Conservation (phyloP, 73 alveolate species). For the Breviolum minutum region DNA sequence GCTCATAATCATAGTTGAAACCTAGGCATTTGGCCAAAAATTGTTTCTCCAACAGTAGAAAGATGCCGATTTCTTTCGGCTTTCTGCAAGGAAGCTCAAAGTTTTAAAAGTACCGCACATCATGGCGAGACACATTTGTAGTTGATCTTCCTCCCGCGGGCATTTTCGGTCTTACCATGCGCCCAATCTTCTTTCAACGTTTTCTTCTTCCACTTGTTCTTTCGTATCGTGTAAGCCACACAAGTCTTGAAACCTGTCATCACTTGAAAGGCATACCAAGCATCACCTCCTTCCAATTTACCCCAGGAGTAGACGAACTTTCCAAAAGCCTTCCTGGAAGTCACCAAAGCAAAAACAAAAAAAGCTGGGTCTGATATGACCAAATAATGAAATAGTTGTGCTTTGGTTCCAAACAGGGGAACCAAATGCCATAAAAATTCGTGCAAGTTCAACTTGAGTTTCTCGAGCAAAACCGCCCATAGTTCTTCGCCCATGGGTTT, state of each 20-base stretch:
- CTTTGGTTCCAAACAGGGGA: not conserved
- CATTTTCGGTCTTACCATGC: constrained; percentile 37
- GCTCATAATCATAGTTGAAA: not conserved
- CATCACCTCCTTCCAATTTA: not conserved
- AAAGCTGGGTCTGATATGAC: too few relatives aligned
- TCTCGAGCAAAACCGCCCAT: constrained; percentile 58
- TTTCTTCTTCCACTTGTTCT: constrained; percentile 17
- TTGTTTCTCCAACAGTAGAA: too few relatives aligned
- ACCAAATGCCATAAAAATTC: not conserved
- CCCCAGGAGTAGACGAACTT: constrained; percentile 49
- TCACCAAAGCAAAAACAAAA: too few relatives aligned
- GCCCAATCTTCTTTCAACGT: constrained; percentile 56
- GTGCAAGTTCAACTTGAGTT: not conserved
- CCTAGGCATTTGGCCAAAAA: too few relatives aligned
- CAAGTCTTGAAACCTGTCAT: not conserved
- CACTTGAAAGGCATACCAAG: constrained; percentile 38
- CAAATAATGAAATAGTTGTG: not conserved
- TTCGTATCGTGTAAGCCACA: not conserved
- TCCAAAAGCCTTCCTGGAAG: constrained; percentile 38
- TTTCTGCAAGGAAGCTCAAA: too few relatives aligned
- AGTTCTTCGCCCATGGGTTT: constrained; percentile 48
- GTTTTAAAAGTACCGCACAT: too few relatives aligned
- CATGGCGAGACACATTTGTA: not conserved
- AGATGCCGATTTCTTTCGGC: too few relatives aligned
- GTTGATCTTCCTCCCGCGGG: constrained; percentile 37